Percentiles rank a stretch among this genome's conserved stretches.
phyloP scores from a whole-genome alignment of 2,329 filamentous ascomycete genomes.

The Alternaria metachromatica region DNA sequence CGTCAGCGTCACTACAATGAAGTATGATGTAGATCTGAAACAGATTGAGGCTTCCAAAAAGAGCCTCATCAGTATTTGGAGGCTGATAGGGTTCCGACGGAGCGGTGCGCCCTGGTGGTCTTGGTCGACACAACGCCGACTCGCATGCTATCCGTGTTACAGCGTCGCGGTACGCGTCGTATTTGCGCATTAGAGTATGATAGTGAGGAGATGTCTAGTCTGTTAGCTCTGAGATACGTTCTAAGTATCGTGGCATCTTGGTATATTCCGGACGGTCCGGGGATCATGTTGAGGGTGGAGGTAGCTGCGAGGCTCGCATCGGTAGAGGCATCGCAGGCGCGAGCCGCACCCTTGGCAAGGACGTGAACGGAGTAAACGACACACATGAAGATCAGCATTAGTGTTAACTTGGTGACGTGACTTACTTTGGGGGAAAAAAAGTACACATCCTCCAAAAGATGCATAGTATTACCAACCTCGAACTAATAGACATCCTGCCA shows the following conservation, averaged over 20 bases:
- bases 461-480: not conserved
- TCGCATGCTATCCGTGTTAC: not conserved
- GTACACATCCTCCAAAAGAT: not conserved
- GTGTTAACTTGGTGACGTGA: not conserved
- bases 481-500: not conserved
- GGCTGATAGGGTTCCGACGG: not conserved
- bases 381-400: not conserved
- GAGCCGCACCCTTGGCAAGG: not conserved
- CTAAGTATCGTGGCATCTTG: not conserved
- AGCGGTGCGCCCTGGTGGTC: not conserved
- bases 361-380: not conserved
- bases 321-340: not conserved
- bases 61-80: not conserved
- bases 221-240: not conserved
- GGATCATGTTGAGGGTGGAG: not conserved
- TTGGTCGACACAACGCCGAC: not conserved
- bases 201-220: not conserved
- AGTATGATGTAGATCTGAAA: not conserved
- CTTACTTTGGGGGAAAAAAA: not conserved
- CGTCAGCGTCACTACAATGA: not conserved
- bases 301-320: not conserved
- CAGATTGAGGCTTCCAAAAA: not conserved
- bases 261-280: not conserved
- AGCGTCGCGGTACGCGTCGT: not conserved
- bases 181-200: not conserved